Base-by-base conservation (phyloP, 2,329 filamentous ascomycete genomes). In the Ophiostoma populinum region DNA sequence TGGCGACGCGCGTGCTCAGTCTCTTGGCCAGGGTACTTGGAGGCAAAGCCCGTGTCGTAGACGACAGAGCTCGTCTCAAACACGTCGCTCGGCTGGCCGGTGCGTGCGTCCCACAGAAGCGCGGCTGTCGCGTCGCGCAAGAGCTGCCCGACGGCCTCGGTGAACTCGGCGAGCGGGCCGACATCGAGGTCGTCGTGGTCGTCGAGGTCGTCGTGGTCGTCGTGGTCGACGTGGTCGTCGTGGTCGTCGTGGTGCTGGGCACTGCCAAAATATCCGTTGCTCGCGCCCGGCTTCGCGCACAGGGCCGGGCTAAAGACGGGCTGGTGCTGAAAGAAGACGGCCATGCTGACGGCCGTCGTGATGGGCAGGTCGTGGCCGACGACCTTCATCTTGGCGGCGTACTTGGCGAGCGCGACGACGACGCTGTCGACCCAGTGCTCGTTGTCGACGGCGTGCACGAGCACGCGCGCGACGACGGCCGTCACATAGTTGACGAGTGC, bases 321-420 rank as follows among this genome's bases (percentile, higher is more conserved):
- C 20, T 32, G 30, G 19, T 20, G 21, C 5, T 20, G 30, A 13
- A 32, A 15, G 12, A 32, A 32, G 30, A 32, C 30, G 20, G 30
- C 30, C 30, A 32, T 32, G n/a, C 30, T 32, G 30, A 32, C 24
- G 20, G 30, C 30, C 6, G 30, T 32, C 9, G 30, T 22, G 19
- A 32, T 32, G 19, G 30, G 30, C n/a, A 32, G 30, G 19, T 32
- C 30, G 19, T 24, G 17, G 30, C 30, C 20, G n/a, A 32, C 30
- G 9, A 32, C 30, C 20, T 32, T 32, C 19, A 32, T 32, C 20
- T 32, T 32, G 30, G 30, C 21, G n/a, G 30, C 30, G 6, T 22
- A 32, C 20, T 32, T 19, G 20, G 30, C 30, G 8, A 32, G 30
- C 20, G 30, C 15, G 7, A 20, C 30, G 9, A 32, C 10, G 30